Evolutionary conservation across 1,139 yeast species (phyloP), one percentile per base, ranked within the genome.

Genomic region (Debaryomyces robertsiae): DNA sequence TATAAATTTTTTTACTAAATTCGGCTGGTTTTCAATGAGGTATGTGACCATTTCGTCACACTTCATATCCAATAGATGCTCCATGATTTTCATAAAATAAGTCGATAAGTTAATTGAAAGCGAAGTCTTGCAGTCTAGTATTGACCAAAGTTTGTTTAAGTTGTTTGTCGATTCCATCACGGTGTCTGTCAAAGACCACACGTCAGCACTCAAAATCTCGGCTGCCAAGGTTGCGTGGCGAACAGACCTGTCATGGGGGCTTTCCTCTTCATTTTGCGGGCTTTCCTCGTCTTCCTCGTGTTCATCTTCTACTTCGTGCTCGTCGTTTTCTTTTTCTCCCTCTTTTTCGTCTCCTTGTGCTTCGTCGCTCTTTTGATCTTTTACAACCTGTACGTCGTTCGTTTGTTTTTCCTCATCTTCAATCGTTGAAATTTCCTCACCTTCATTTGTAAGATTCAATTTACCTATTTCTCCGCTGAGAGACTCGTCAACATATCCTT

Each of bases 101-200:
- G 95, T 84, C 22, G 96, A 90, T 32, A 87, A 74, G 45, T 80
- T 77, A 50, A 89, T 86, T 30, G 90, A 81, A 41, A 91, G 67
- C 1, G 93, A 70, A n/a, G 53, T 53, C 30, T 54, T 60, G 13
- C 63, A 44, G 40, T 88, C 95, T 47, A 93, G 73, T 16, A 91
- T 73, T 18, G 79, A 65, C 98, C 98, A 93, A 41, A 93, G 68
- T 54, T 76, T 80, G 46, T 79, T 79, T 48, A 94, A 63, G 38
- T 87, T 73, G 14, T 71, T 74, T 2, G 79, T 72, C 44, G 82
- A 79, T 53, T 87, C 94, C 84, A 93, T 84, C 38, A 93, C 83
- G 0, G 96, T 83, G 53, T 93, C 96, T 3, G 96, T 87, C 28
- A 94, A 73, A 3, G 95, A 86, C 97, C 97, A 93, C 6, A 90